Conservation (phyloP, 768 basidiomycete species). For the Trametes cingulata region DNA sequence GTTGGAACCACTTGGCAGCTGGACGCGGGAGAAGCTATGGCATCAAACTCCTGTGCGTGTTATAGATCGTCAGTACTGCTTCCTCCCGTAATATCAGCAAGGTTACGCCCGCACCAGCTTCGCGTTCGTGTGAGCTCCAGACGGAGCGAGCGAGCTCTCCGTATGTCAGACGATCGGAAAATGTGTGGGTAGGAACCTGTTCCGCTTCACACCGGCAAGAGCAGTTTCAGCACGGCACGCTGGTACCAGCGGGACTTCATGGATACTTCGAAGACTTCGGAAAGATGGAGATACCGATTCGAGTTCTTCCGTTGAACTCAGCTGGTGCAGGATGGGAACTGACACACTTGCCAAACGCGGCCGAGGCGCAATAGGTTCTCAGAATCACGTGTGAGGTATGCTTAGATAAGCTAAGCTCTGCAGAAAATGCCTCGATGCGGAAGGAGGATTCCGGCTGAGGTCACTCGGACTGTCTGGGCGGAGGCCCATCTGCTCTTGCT, state of each 20-base stretch:
- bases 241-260: not conserved
- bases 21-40: too few species aligned
- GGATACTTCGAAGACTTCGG: not conserved
- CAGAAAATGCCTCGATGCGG: constrained; percentile 9
- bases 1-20: too few species aligned
- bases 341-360: constrained; percentile 8
- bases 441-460: constrained; percentile 5
- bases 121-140: not conserved
- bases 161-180: not conserved
- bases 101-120: too few species aligned
- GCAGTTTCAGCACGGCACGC: not conserved
- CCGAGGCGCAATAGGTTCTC: not conserved
- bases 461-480: not conserved
- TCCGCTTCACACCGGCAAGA: constrained; percentile 1
- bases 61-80: not conserved
- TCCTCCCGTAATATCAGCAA: too few species aligned
- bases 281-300: not conserved
- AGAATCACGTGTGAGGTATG: not conserved
- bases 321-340: constrained; percentile 4
- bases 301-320: not conserved
- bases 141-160: not conserved
- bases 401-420: not conserved
- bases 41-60: too few species aligned
- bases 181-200: not conserved
- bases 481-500: constrained; percentile 1